Percentiles rank a stretch among this genome's conserved stretches.
phyloP scores from a whole-genome alignment of 148 eudicot species.

The Amaranthus palmeri region DNA sequence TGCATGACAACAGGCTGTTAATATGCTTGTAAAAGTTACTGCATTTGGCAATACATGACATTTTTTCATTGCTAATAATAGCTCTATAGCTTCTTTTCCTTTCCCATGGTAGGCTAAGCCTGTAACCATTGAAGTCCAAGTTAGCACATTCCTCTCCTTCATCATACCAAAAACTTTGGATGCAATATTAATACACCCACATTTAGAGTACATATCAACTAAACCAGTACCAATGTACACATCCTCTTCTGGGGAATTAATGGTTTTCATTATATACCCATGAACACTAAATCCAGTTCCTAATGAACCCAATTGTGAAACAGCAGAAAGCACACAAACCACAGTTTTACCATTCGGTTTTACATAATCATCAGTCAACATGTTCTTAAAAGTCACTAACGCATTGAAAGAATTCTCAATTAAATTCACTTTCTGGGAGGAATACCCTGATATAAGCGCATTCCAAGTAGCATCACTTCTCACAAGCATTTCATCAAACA shows the following conservation, averaged over 20 bases:
- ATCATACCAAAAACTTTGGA: constrained; percentile 31
- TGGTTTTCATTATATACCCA: constrained; percentile 44
- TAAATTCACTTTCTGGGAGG: constrained; percentile 24
- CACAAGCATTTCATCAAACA: constrained; percentile 60
- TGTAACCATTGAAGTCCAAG: constrained; percentile 60
- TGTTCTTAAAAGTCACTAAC: constrained; percentile 34
- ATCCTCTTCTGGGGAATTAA: constrained; percentile 28
- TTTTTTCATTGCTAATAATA: constrained; percentile 39
- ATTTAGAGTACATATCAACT: constrained; percentile 62
- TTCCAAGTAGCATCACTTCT: constrained; percentile 55
- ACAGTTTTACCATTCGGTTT: constrained; percentile 40
- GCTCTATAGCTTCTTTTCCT: constrained; percentile 48
- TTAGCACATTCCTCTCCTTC: constrained; percentile 43
- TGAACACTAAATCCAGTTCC: constrained; percentile 49
- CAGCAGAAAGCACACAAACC: constrained; percentile 54
- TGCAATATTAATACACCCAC: constrained; percentile 47
- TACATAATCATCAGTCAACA: constrained; percentile 30
- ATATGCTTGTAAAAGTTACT: constrained; percentile 57
- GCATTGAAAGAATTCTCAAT: constrained; percentile 28
- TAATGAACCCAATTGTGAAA: constrained; percentile 38
- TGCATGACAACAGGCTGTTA: constrained; percentile 56
- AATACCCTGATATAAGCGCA: constrained; percentile 58
- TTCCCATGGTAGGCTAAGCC: constrained; percentile 55
- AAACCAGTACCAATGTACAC: constrained; percentile 54
- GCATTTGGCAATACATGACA: constrained; percentile 40